Evolutionary conservation across 257 asterid genomes (phyloP).

Genomic region (Nicotiana tabacum): DNA sequence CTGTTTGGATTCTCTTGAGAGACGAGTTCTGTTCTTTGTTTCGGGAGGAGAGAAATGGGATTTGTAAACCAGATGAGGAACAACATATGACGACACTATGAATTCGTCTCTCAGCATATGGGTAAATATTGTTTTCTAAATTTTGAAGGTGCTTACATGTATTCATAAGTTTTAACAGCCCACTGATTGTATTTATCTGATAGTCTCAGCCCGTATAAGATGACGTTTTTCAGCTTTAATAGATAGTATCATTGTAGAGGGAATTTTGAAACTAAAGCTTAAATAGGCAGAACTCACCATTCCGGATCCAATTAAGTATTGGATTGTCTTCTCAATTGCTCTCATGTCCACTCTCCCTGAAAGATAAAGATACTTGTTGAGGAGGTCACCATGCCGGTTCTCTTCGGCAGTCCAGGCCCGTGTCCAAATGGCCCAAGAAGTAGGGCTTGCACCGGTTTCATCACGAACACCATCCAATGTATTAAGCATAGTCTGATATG

Average conservation of each 20-base stretch:
- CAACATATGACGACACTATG: too few species aligned
- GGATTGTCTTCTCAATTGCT: slow-evolving; percentile 79
- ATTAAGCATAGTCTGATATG: slow-evolving; percentile 81
- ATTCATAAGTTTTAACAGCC: neutral
- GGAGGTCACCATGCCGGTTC: slow-evolving; percentile 83
- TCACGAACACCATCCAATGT: slow-evolving; percentile 81
- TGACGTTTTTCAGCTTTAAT: neutral
- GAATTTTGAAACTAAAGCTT: neutral
- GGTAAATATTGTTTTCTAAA: neutral
- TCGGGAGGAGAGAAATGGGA: neutral
- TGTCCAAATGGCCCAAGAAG: slow-evolving; percentile 85
- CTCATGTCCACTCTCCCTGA: slow-evolving; percentile 77
- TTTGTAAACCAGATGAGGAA: neutral
- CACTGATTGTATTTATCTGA: neutral
- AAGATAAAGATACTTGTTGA: slow-evolving; percentile 71
- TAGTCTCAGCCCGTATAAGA: neutral
- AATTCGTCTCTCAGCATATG: neutral
- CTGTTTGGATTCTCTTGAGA: neutral
- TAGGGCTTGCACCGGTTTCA: slow-evolving; percentile 82
- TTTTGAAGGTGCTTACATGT: neutral
- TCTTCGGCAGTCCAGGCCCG: slow-evolving; percentile 94
- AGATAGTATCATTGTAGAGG: neutral
- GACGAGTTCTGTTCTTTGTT: neutral
- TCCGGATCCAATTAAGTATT: slow-evolving; percentile 83
- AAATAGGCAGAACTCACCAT: slow-evolving; percentile 43